Conservation (phyloP, 176 grass and related monocot genomes). For the Musa acuminata region DNA sequence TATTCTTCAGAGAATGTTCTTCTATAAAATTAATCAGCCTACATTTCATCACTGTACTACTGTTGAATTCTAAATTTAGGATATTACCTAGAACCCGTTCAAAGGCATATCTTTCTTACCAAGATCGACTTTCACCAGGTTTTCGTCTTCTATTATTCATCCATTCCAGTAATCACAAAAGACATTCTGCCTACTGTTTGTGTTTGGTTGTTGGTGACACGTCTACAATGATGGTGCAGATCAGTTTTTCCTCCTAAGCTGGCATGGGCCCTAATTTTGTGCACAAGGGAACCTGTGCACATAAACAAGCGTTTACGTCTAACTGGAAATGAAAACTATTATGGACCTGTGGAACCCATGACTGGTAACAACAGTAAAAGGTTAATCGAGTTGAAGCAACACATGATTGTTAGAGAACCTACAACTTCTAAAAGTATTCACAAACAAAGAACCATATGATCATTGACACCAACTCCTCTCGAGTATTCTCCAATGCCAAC, state of each 20-base stretch:
- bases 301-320: too few species aligned
- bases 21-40: neutral
- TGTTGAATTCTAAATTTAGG: too few species aligned
- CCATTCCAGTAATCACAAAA: neutral
- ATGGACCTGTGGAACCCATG: neutral
- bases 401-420: neutral
- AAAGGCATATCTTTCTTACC: neutral
- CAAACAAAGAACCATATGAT: neutral
- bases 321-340: too few species aligned
- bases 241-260: neutral
- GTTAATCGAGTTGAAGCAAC: neutral
- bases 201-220: neutral
- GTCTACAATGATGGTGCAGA: neutral
- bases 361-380: neutral
- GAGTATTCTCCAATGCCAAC: neutral
- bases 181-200: neutral
- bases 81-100: too few species aligned
- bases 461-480: neutral
- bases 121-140: neutral
- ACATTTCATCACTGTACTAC: too few species aligned
- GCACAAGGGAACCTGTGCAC: neutral
- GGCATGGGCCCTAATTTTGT: neutral
- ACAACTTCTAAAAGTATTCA: neutral
- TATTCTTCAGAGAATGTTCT: neutral
- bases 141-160: neutral